These are phyloP conservation scores for Taphrina sp. DNA, from an alignment of 1,139 yeast genomes.

Conservation along the genomic window DNA sequence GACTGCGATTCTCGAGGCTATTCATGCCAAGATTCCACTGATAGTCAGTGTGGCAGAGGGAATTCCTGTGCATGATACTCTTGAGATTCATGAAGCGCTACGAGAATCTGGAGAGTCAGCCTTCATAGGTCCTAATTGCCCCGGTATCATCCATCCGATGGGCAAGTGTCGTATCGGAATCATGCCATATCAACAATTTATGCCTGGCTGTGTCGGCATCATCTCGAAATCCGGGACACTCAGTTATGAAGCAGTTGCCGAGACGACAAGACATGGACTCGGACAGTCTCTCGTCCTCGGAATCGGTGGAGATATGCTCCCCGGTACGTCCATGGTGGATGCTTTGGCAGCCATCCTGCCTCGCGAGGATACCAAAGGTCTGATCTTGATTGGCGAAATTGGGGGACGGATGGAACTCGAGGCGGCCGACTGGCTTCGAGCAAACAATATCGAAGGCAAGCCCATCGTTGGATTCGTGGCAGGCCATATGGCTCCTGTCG, in stretches of 20 bases:
- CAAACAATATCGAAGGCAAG: background rate
- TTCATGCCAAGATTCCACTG: conserved; percentile 20
- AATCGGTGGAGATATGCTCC: conserved; percentile 29
- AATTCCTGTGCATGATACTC: conserved; percentile 22
- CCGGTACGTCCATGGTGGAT: conserved; percentile 30
- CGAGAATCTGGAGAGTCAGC: background rate
- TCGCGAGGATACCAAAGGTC: conserved; percentile 9
- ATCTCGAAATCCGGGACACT: conserved; percentile 27
- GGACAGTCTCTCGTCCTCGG: conserved; percentile 28
- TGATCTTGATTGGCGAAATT: conserved; percentile 26
- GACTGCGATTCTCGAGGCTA: conserved; percentile 29
- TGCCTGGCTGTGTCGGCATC: conserved; percentile 23
- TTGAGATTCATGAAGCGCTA: conserved; percentile 22
- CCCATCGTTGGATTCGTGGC: conserved; percentile 29
- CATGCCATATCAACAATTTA: conserved; percentile 27
- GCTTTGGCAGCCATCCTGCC: conserved; percentile 15
- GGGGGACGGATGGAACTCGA: conserved; percentile 28
- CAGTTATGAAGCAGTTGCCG: conserved; percentile 24
- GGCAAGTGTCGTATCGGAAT: conserved; percentile 21
- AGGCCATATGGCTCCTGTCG: conserved; percentile 25
- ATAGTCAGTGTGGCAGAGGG: conserved; percentile 26
- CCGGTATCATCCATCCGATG: conserved; percentile 22
- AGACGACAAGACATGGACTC: conserved; percentile 20
- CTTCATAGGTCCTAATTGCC: conserved; percentile 28
- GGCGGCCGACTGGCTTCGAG: conserved; percentile 17